Conservation (phyloP, 768 basidiomycete species). For the Tremella fuciformis region DNA sequence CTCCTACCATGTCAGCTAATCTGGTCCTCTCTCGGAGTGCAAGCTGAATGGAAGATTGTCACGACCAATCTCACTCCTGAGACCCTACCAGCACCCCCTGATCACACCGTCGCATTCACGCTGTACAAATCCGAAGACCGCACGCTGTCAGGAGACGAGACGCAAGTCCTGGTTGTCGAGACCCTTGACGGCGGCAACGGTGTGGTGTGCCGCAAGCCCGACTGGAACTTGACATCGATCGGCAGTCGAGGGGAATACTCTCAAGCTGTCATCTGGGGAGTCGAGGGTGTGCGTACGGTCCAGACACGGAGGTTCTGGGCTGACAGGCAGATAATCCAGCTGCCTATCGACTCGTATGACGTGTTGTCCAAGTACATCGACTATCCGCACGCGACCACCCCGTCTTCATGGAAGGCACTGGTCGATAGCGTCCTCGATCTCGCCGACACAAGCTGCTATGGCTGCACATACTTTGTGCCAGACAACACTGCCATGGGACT, state of each 20-base stretch:
- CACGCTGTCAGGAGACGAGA: conserved; percentile 25
- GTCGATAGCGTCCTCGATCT: conserved; percentile 15
- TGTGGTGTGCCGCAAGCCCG: neutral
- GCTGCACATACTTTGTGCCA: conserved; percentile 37
- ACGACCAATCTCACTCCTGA: conserved; percentile 24
- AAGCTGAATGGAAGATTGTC: conserved; percentile 24
- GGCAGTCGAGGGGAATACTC: neutral
- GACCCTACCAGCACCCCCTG: conserved; percentile 27
- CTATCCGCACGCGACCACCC: conserved; percentile 11
- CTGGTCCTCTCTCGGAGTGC: neutral
- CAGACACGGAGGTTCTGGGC: neutral
- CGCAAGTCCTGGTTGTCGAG: conserved; percentile 37
- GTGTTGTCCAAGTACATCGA: neutral
- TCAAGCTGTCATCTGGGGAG: conserved; percentile 27
- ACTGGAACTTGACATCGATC: neutral
- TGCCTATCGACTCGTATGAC: conserved; percentile 1
- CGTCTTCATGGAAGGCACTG: conserved; percentile 5
- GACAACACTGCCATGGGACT: conserved; percentile 20
- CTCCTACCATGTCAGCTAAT: neutral
- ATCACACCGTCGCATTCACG: conserved; percentile 37
- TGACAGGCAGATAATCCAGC: conserved; percentile 5
- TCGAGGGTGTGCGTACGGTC: conserved; percentile 10
- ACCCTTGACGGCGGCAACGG: neutral
- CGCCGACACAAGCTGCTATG: conserved; percentile 20
- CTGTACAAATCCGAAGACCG: conserved; percentile 15